A percentile compares a stretch with the other conserved stretches of the same genome.
phyloP scores from a whole-genome alignment of 768 basidiomycete genomes.

The Kwoniella heveanensis region DNA sequence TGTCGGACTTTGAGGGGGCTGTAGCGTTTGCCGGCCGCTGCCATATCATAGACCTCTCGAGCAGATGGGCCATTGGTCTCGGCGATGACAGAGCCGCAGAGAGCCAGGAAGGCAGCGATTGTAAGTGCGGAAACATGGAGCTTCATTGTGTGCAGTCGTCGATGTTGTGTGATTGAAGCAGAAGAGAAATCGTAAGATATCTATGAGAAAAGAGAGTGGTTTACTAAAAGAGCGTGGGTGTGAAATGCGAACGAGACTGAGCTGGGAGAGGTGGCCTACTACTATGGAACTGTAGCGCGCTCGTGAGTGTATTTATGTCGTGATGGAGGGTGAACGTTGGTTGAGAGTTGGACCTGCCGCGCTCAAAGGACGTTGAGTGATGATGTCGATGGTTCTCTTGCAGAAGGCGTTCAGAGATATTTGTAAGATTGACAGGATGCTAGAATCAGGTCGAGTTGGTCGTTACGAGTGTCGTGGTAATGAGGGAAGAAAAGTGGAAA shows the following conservation, averaged over 20 bases:
- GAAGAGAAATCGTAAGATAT: background rate
- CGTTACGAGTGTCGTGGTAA: too few relatives aligned
- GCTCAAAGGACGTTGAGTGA: slow-evolving; percentile 20
- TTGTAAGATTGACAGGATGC: background rate
- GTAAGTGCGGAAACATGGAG: slow-evolving; percentile 11
- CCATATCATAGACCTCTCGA: background rate
- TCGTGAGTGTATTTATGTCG: background rate
- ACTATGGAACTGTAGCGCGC: background rate
- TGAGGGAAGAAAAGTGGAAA: too few relatives aligned
- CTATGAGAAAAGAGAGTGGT: background rate
- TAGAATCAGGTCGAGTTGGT: too few relatives aligned
- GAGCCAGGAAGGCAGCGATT: slow-evolving; percentile 9
- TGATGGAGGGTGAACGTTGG: background rate
- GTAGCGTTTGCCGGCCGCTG: slow-evolving; percentile 3
- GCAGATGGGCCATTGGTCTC: background rate
- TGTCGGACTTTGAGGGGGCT: slow-evolving; percentile 16
- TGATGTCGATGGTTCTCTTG: background rate
- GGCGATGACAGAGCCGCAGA: slow-evolving; percentile 8
- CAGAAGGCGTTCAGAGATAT: background rate
- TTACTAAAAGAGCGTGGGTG: background rate
- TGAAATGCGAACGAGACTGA: background rate
- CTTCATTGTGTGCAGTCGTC: slow-evolving; percentile 10
- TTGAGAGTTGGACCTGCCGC: slow-evolving; percentile 16
- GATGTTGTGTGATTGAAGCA: slow-evolving; percentile 4
- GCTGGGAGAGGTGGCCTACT: background rate